These are phyloP conservation scores for Hygrophorus russula DNA, from an alignment of 768 basidiomycete genomes.

Conservation along the genomic window DNA sequence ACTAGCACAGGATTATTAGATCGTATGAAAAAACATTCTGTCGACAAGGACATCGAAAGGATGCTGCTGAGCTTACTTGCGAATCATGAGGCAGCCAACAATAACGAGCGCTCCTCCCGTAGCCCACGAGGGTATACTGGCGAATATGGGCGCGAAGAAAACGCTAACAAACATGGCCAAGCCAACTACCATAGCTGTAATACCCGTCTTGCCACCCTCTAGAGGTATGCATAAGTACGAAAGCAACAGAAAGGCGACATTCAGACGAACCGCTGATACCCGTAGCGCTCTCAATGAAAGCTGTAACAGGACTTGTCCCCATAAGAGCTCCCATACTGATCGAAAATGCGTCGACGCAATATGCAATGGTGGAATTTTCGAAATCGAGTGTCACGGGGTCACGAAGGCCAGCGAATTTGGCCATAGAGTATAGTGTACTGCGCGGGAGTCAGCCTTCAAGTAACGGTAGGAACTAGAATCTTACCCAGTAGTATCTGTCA, in stretches of 20 bases:
- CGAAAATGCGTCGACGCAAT: slow-evolving; percentile 73
- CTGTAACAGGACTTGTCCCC: slow-evolving; percentile 74
- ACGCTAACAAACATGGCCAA: slow-evolving; percentile 73
- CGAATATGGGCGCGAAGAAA: slow-evolving; percentile 85
- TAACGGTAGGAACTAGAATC: background rate
- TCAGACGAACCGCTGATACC: slow-evolving; percentile 52
- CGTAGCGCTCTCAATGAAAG: slow-evolving; percentile 75
- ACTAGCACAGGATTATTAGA: slow-evolving; percentile 18
- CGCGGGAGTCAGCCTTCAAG: slow-evolving; percentile 22
- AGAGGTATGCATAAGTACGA: slow-evolving; percentile 1
- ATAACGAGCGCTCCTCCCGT: slow-evolving; percentile 80
- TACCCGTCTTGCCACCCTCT: slow-evolving; percentile 85
- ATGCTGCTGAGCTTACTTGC: slow-evolving; percentile 39
- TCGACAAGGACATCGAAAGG: background rate
- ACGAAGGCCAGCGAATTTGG: slow-evolving; percentile 81
- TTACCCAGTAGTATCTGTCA: slow-evolving; percentile 40
- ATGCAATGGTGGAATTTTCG: slow-evolving; percentile 72
- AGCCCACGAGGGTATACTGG: slow-evolving; percentile 79
- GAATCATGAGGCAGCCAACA: slow-evolving; percentile 83
- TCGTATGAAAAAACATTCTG: background rate
- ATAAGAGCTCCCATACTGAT: slow-evolving; percentile 75
- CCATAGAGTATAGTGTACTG: slow-evolving; percentile 84
- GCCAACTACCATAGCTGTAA: slow-evolving; percentile 65
- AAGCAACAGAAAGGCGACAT: background rate
- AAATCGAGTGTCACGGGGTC: slow-evolving; percentile 81